Conservation (phyloP, 73 alveolate genomes). For the Loxodes magnus region DNA sequence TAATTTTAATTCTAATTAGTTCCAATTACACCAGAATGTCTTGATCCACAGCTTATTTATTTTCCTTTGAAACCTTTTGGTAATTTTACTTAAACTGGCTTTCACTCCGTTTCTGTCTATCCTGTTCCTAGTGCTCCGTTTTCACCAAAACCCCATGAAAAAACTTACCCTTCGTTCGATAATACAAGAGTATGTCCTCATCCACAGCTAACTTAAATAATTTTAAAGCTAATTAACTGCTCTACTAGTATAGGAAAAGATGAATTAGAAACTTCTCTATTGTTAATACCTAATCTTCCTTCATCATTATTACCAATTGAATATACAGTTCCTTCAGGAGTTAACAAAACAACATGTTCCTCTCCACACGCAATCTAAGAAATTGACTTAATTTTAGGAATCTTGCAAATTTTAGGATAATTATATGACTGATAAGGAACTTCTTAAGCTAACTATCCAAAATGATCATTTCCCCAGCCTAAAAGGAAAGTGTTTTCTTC, state of each 20-base stretch:
- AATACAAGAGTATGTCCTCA: neutral
- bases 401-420: too few species aligned
- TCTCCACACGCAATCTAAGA: slow-evolving; percentile 40
- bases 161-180: neutral
- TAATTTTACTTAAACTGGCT: neutral
- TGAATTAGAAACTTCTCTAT: too few species aligned
- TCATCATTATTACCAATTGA: slow-evolving; percentile 28
- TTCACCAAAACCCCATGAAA: slow-evolving; percentile 12
- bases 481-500: too few species aligned
- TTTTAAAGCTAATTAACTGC: too few species aligned
- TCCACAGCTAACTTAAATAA: neutral
- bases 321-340: slow-evolving; percentile 27
- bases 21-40: slow-evolving; percentile 6
- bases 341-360: slow-evolving; percentile 21
- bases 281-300: slow-evolving; percentile 26
- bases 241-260: too few species aligned
- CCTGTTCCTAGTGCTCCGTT: slow-evolving; percentile 11
- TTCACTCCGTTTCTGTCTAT: neutral
- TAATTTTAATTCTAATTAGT: too few species aligned
- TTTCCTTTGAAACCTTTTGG: neutral
- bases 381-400: too few species aligned
- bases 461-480: too few species aligned
- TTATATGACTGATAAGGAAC: too few species aligned
- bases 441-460: too few species aligned
- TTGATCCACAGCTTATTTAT: neutral